Base-by-base conservation (phyloP, 805 yeast species). In the Ogataea nakhonphanomensis region DNA sequence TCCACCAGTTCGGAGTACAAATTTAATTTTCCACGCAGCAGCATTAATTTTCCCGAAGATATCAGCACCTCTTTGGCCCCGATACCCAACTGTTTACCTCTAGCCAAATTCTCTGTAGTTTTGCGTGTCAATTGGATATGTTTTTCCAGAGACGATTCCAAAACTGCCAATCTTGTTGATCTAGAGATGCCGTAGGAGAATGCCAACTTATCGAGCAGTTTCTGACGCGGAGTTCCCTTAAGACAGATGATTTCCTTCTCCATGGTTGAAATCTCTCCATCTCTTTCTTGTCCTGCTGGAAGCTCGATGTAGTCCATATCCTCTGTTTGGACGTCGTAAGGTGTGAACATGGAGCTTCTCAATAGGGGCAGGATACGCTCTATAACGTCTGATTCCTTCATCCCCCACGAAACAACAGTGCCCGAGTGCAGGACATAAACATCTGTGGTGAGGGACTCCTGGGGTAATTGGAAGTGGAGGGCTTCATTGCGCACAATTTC, bases 131-230 rank as follows among this genome's bases (percentile, higher is more conserved):
- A 58, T 25, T 59, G 63, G n/a, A 86, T 74, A 52, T 83, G 84
- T 21, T 72, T 65, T 49, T 89, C 96, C 30, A 88, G 65, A 4
- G 81, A 70, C 20, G 73, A 69, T 59, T 90, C 97, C 27, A 90
- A 61, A 1, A 88, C 79, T 0, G 95, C 89, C 31, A 90, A 67
- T 55, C 93, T 76, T 0, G 97, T 89, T 2, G 95, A 85, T 50
- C 96, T 65, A 0, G 96, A 82, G 24, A 90, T 65, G 0, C 96
- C 96, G 39, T 86, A 81, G 2, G 95, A 82, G 61, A 89, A 89
- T 0, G 96, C 96, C 8, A 89, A 84, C 64, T 83, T 87, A 54
- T 88, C 95, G 27, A 85, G 63, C 25, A 82, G 53, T 27, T 74
- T 70, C 45, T 75, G 70, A n/a, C 69, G 64, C 7, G 68, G 66